Conservation (phyloP, 495 filamentous ascomycete genomes). For the Penicillium psychrofluorescens region DNA sequence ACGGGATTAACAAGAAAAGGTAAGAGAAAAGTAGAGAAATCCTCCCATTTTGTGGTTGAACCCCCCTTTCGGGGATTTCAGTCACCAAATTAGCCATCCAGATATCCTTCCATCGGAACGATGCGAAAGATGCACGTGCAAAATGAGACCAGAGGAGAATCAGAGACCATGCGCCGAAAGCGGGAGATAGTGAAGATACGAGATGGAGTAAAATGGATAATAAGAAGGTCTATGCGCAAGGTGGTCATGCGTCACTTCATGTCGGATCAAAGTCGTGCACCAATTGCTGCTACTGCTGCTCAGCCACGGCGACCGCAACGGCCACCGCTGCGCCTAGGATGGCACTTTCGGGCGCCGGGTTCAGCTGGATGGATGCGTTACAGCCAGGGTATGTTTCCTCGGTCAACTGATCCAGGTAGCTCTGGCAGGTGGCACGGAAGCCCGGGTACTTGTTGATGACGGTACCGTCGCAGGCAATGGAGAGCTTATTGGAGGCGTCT, state of each 20-base stretch:
- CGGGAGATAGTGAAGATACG: conserved; percentile 1
- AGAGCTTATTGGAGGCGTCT: conserved; percentile 21
- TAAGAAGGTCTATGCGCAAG: conserved; percentile 8
- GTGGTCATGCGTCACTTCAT: conserved; percentile 8
- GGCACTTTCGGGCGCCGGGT: conserved; percentile 44
- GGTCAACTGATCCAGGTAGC: conserved; percentile 39
- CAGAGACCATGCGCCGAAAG: conserved; percentile 8
- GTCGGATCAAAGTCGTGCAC: not conserved
- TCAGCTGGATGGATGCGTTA: conserved; percentile 30
- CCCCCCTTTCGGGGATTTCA: too few relatives aligned
- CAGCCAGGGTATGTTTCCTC: conserved; percentile 18
- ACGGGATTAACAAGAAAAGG: too few relatives aligned
- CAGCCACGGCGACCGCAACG: conserved; percentile 38
- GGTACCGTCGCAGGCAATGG: conserved; percentile 52
- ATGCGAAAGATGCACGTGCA: too few relatives aligned
- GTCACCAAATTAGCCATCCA: too few relatives aligned
- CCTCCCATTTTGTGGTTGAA: too few relatives aligned
- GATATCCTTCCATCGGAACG: too few relatives aligned
- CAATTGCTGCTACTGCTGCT: conserved; percentile 6
- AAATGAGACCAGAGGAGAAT: not conserved
- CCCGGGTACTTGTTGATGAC: conserved; percentile 55
- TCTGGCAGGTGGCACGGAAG: conserved; percentile 45
- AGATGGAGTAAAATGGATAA: conserved; percentile 11
- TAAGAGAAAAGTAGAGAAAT: too few relatives aligned
- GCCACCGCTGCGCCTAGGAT: conserved; percentile 53